phyloP scores from a whole-genome alignment of 2,329 filamentous ascomycete species.

The Lasiodiplodia sp. region DNA sequence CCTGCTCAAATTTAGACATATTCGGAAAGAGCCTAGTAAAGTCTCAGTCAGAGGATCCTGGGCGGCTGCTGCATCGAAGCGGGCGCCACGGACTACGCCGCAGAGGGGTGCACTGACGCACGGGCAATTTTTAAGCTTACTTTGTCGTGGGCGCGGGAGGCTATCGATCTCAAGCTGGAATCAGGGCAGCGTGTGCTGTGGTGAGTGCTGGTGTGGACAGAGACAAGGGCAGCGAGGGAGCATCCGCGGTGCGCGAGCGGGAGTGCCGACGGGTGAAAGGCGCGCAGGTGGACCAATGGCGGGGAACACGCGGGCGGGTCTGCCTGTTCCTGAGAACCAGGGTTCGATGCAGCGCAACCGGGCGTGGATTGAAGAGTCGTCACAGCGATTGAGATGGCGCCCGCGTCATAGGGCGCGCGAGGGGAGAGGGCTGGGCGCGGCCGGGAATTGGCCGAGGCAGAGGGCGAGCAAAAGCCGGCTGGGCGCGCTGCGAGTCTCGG shows the following conservation, averaged over 20 bases:
- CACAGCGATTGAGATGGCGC: slow-evolving; percentile 22
- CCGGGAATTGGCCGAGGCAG: slow-evolving; percentile 24
- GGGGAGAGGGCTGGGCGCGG: slow-evolving; percentile 22
- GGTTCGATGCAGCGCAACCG: slow-evolving; percentile 6
- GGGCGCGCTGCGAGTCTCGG: slow-evolving; percentile 11
- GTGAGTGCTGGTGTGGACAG: not conserved
- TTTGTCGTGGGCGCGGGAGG: slow-evolving; percentile 2
- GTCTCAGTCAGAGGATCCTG: slow-evolving; percentile 26
- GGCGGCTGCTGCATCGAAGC: slow-evolving; percentile 10
- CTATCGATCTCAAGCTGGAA: slow-evolving; percentile 9
- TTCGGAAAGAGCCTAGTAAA: slow-evolving; percentile 21
- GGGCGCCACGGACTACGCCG: slow-evolving; percentile 2
- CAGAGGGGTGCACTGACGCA: slow-evolving; percentile 16
- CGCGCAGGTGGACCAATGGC: slow-evolving; percentile 14
- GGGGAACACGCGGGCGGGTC: not conserved
- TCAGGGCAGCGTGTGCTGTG: not conserved
- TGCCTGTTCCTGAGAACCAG: slow-evolving; percentile 24
- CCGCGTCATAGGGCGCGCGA: slow-evolving; percentile 30
- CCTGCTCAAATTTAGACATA: slow-evolving; percentile 27
- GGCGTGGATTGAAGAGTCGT: slow-evolving; percentile 13
- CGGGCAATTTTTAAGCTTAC: slow-evolving; percentile 26
- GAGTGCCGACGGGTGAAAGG: slow-evolving; percentile 13
- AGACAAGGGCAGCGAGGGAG: slow-evolving; percentile 14
- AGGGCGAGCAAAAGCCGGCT: not conserved
- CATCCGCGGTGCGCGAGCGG: not conserved